Evolutionary conservation across 1,284 basidiomycete species (phyloP), one percentile per base, ranked within the genome.

Genomic region (Rhodotorula sp.): DNA sequence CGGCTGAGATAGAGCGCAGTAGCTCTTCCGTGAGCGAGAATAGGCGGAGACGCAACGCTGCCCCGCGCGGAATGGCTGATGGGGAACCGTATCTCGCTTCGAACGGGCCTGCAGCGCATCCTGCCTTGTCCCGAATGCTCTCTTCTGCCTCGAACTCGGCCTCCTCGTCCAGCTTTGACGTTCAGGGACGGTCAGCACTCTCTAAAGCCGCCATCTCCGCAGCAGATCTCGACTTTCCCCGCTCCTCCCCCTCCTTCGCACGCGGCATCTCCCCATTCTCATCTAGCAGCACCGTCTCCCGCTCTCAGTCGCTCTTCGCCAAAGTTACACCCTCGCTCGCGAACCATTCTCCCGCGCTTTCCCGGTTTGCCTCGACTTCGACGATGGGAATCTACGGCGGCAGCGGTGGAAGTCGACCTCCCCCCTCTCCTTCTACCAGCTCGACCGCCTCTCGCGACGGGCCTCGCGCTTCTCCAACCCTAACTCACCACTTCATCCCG

Each of bases 291-390:
- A 15, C 40, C 40, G 31, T 28, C 56, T 46, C 56, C n/a, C n/a
- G 13, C 22, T 44, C 51, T 20, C 20, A 22, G 20, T 52, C 50
- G 4, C 10, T 46, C 40, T 31, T 69, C 54, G 40, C 54, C 31
- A 48, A 47, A 22, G 63, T 65, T 51, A 65, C 68, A 4, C 68
- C 68, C 34, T 62, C 63, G 24, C 61, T 66, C 50, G 22, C 64
- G 40, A 44, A 18, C 40, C 40, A 44, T 3, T 52, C 62, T 9
- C 15, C 53, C 28, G 56, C 62, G n/a, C 52, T 34, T 18, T 16
- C 28, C 22, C 67, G 62, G 13, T 64, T 60, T 30, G 50, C 60
- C 34, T 51, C 61, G 2, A 48, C 44, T 13, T 44, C 52, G 16
- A 26, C 56, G 13, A 46, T 62, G 24, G 55, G 55, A 31, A 31